Conservation (phyloP, 2,329 filamentous ascomycete genomes). For the Penicillium sp. region DNA sequence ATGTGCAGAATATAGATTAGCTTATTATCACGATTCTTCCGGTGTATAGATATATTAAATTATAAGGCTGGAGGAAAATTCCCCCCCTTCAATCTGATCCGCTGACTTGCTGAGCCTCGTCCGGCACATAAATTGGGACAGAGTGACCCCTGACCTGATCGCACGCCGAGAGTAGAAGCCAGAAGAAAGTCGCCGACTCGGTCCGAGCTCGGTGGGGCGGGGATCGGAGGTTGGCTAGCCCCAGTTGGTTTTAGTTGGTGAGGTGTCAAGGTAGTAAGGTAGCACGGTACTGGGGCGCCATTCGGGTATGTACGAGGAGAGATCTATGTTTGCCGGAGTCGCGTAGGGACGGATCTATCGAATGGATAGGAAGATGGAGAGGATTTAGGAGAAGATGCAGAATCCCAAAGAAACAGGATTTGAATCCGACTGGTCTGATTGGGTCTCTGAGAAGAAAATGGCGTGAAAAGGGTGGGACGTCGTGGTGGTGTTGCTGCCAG, state of each 20-base stretch:
- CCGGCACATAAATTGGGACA: neutral
- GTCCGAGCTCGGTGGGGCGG: conserved; percentile 9
- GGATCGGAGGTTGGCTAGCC: conserved; percentile 1
- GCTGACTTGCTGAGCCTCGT: neutral
- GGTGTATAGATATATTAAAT: neutral
- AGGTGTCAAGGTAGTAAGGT: neutral
- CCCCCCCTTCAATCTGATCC: neutral
- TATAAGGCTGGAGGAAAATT: neutral
- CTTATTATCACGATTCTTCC: too few relatives aligned
- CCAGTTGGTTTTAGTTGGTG: neutral
- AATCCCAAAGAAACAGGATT: neutral
- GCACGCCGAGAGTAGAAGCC: conserved; percentile 2
- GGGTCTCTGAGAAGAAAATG: neutral
- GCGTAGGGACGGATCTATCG: neutral
- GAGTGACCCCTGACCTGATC: neutral
- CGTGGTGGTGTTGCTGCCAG: conserved; percentile 15
- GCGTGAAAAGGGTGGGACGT: conserved; percentile 20
- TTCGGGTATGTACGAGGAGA: too few relatives aligned
- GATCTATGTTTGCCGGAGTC: too few relatives aligned
- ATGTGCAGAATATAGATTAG: neutral
- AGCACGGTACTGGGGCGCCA: too few relatives aligned
- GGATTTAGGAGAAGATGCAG: neutral
- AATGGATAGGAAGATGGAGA: neutral
- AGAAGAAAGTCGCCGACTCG: conserved; percentile 11
- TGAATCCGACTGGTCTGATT: neutral